phyloP scores from a whole-genome alignment of 257 asterid genomes.

The Plectranthus barbatus region DNA sequence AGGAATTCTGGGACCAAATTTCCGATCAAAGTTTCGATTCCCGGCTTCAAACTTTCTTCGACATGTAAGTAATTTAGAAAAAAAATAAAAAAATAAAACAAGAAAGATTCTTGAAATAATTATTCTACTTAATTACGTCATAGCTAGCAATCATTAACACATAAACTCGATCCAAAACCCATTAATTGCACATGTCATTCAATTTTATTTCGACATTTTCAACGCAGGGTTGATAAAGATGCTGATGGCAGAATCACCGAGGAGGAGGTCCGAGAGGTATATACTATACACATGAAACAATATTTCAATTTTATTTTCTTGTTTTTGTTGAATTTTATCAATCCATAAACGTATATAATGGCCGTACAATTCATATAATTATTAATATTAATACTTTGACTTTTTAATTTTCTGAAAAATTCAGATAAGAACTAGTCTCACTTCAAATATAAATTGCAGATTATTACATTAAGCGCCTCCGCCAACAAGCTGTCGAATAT shows the following conservation, averaged over 20 bases:
- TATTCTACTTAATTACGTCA: background rate
- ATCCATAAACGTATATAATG: too few species aligned
- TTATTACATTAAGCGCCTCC: slow-evolving; percentile 80
- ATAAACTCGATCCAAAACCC: background rate
- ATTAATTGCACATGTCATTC: background rate
- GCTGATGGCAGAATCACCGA: slow-evolving; percentile 91
- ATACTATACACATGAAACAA: background rate
- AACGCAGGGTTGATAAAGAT: slow-evolving; percentile 94
- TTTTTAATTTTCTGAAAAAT: too few species aligned
- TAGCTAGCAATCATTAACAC: background rate
- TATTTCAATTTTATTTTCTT: background rate
- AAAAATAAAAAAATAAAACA: background rate
- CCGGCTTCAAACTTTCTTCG: slow-evolving; percentile 88
- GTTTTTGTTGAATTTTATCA: background rate
- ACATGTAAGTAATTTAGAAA: slow-evolving; percentile 52
- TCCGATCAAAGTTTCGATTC: slow-evolving; percentile 84
- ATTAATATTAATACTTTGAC: too few species aligned
- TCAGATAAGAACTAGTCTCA: too few species aligned
- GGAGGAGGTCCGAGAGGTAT: slow-evolving; percentile 92
- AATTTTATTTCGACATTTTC: background rate
- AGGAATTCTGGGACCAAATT: slow-evolving; percentile 83
- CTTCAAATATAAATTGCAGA: slow-evolving; percentile 31
- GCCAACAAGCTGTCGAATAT: slow-evolving; percentile 85
- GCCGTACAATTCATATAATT: too few species aligned
- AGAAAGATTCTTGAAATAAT: background rate